Percentiles rank a stretch among this genome's conserved stretches.
phyloP scores from a whole-genome alignment of 768 basidiomycete genomes.

The Mycena sanguinolenta region DNA sequence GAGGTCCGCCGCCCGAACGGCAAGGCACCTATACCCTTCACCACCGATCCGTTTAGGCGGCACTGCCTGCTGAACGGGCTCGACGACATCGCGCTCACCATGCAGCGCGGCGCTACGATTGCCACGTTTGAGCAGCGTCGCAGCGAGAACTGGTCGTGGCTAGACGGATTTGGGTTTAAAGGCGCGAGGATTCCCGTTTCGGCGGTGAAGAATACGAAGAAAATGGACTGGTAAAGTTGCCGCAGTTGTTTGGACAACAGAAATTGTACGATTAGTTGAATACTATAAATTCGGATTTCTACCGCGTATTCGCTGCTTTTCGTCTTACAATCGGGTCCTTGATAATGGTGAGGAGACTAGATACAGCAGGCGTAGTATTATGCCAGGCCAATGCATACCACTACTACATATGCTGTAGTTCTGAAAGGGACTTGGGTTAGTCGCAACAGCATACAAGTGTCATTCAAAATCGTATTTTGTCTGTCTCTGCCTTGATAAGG shows the following conservation, averaged over 20 bases:
- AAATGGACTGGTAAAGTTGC: conserved; percentile 80
- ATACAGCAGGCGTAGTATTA: no score
- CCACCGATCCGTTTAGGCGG: conserved; percentile 89
- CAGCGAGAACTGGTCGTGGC: conserved; percentile 91
- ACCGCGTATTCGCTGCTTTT: not conserved
- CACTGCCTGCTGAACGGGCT: conserved; percentile 96
- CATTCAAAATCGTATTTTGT: no score
- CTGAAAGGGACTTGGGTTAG: no score
- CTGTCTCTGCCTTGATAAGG: no score
- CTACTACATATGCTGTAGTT: no score
- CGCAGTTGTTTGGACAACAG: not conserved
- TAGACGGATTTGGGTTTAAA: conserved; percentile 94
- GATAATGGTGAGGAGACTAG: no score
- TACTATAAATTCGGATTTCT: not conserved
- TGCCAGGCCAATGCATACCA: no score
- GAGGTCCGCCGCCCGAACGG: conserved; percentile 83
- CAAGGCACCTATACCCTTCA: conserved; percentile 80
- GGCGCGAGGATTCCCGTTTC: conserved; percentile 78
- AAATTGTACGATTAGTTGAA: conserved; percentile 15
- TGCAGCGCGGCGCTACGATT: conserved; percentile 84
- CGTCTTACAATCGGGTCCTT: no score
- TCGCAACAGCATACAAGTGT: no score
- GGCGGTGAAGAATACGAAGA: conserved; percentile 54
- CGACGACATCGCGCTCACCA: conserved; percentile 95
- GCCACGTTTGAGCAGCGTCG: conserved; percentile 83